Evolutionary conservation across 306 rosid genomes (phyloP).

Genomic region (Leucaena leucocephala): DNA sequence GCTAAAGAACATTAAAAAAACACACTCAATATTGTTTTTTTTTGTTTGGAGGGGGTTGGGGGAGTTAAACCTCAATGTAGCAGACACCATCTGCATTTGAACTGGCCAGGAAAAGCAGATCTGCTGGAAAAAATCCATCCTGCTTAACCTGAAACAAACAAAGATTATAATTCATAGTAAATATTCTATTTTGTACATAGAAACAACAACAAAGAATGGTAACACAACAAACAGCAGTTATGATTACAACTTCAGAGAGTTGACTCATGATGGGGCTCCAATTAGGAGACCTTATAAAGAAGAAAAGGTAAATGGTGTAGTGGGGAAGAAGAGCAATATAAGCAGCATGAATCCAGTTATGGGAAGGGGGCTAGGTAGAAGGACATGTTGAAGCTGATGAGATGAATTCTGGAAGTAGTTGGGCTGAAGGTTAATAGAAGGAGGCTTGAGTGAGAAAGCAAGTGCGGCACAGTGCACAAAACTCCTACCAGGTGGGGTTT

Average conservation of each 20-base stretch:
- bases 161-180: neutral
- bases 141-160: constrained; percentile 70
- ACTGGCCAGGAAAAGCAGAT: constrained; percentile 87
- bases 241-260: neutral
- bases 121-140: constrained; percentile 88
- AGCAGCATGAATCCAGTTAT: neutral
- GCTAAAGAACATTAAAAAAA: constrained; percentile 18
- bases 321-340: neutral
- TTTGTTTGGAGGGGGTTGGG: neutral
- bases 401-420: neutral
- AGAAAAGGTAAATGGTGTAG: neutral
- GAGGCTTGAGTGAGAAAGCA: neutral
- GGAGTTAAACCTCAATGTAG: constrained; percentile 76
- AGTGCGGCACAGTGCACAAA: no score
- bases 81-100: constrained; percentile 95
- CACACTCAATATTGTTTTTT: neutral
- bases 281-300: neutral
- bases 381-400: neutral
- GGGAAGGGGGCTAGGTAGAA: neutral
- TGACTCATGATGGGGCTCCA: neutral
- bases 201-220: neutral
- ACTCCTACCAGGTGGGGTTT: no score
- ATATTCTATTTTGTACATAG: neutral
- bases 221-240: neutral
- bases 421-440: neutral